These are phyloP conservation scores for Barnettozyma vustinii DNA, from an alignment of 805 yeast genomes.

Conservation along the genomic window DNA sequence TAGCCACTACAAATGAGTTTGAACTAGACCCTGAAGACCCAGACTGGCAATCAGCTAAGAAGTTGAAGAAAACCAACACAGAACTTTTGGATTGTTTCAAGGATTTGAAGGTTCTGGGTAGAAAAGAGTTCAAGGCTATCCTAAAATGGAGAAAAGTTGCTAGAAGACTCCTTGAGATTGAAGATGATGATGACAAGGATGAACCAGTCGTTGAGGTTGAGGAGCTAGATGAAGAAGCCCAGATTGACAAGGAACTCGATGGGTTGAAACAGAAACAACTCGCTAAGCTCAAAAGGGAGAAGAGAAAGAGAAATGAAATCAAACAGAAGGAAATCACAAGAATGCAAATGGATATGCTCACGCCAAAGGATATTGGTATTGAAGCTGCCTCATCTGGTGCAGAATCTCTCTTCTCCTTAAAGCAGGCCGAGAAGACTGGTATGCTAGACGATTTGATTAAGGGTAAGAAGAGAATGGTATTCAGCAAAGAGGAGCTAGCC, in stretches of 20 bases:
- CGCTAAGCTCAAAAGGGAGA: slow-evolving; percentile 69
- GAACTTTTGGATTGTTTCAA: slow-evolving; percentile 81
- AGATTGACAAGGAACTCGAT: slow-evolving; percentile 78
- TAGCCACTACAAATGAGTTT: slow-evolving; percentile 70
- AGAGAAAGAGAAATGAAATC: slow-evolving; percentile 71
- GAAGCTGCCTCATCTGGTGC: slow-evolving; percentile 83
- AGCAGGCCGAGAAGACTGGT: slow-evolving; percentile 85
- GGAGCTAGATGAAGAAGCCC: slow-evolving; percentile 80
- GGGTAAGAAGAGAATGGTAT: slow-evolving; percentile 67
- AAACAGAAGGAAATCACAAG: slow-evolving; percentile 85
- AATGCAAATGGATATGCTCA: slow-evolving; percentile 94
- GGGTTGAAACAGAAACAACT: slow-evolving; percentile 68
- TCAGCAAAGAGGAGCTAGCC: slow-evolving; percentile 48
- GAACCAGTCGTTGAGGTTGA: slow-evolving; percentile 48
- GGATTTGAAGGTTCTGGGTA: slow-evolving; percentile 91
- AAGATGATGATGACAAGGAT: slow-evolving; percentile 42
- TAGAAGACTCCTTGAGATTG: slow-evolving; percentile 65
- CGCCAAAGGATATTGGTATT: slow-evolving; percentile 88
- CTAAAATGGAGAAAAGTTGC: slow-evolving; percentile 88
- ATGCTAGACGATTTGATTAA: slow-evolving; percentile 63
- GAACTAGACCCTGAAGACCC: slow-evolving; percentile 52
- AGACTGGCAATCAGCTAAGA: slow-evolving; percentile 67
- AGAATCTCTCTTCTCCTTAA: slow-evolving; percentile 76
- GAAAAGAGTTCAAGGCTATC: slow-evolving; percentile 82
- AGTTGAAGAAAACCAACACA: slow-evolving; percentile 68